These are phyloP conservation scores for Geranium brycei DNA, from an alignment of 345 rosid genomes.

Conservation along the genomic window DNA sequence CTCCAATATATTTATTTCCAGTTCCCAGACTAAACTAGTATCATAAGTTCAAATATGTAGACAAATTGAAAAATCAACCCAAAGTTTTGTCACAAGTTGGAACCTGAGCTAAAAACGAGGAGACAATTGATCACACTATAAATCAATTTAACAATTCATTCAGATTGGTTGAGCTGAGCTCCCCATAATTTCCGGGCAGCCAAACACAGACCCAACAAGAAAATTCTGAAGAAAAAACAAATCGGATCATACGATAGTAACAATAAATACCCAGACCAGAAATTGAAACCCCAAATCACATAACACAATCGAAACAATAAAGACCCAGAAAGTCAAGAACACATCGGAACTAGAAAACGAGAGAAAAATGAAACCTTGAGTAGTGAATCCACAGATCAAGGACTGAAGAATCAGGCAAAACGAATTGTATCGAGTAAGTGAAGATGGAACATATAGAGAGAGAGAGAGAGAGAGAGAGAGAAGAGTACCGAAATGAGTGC, in stretches of 20 bases:
- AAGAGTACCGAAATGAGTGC: constrained; percentile 23
- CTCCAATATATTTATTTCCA: background rate
- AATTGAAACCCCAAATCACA: background rate
- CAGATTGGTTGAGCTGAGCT: too few relatives aligned
- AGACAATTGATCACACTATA: background rate
- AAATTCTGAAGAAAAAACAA: too few relatives aligned
- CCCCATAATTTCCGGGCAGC: background rate
- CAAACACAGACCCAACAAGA: background rate
- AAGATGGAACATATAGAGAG: background rate
- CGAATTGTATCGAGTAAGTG: background rate
- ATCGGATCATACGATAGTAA: too few relatives aligned
- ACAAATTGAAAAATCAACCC: background rate
- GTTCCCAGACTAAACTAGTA: too few relatives aligned
- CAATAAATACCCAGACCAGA: background rate
- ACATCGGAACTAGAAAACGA: background rate
- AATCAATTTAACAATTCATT: background rate
- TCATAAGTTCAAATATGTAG: background rate
- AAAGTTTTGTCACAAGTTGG: background rate
- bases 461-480: constrained; percentile 2
- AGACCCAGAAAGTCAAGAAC: background rate
- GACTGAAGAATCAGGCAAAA: background rate
- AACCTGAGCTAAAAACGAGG: background rate
- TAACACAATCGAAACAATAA: too few relatives aligned
- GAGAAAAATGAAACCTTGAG: background rate
- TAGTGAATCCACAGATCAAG: background rate